Evolutionary conservation across 139 green algal species (phyloP).

Genomic region (Ostreobium quekettii): DNA sequence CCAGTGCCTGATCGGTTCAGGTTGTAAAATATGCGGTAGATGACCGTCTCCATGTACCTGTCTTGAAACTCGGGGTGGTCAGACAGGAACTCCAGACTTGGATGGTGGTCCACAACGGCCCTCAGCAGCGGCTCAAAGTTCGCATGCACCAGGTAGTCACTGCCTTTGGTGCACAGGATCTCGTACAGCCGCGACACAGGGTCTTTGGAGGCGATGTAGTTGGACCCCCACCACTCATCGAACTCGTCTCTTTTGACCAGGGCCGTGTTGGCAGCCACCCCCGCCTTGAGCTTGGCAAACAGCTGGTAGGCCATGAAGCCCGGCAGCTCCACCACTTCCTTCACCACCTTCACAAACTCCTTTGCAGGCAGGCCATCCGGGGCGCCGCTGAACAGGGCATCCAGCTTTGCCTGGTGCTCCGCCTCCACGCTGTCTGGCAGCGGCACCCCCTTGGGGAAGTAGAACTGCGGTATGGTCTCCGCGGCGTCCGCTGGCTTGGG

Average conservation of each 20-base stretch:
- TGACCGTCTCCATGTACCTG: constrained; percentile 91
- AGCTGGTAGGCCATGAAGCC: constrained; percentile 67
- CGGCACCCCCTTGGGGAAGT: constrained; percentile 49
- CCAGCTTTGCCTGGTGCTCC: constrained; percentile 30
- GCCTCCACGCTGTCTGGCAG: constrained; percentile 20
- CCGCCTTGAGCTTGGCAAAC: constrained; percentile 52
- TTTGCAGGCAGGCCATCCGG: constrained; percentile 45
- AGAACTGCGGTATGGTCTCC: constrained; percentile 70
- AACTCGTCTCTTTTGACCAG: constrained; percentile 31
- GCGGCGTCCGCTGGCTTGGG: constrained; percentile 20
- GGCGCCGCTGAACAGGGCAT: constrained; percentile 37
- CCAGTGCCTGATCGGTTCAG: constrained; percentile 73
- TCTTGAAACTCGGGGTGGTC: constrained; percentile 94
- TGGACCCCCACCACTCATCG: constrained; percentile 29
- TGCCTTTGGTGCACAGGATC: constrained; percentile 36
- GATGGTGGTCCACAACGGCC: constrained; percentile 78
- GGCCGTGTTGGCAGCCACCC: constrained; percentile 10
- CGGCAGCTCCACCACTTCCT: constrained; percentile 68
- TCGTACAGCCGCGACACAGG: constrained; percentile 29
- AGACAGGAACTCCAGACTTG: constrained; percentile 93
- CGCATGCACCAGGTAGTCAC: constrained; percentile 33
- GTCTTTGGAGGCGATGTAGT: constrained; percentile 23
- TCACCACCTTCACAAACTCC: constrained; percentile 51
- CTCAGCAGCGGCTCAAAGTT: constrained; percentile 80
- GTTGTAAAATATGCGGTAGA: constrained; percentile 94